These are phyloP conservation scores for Colletotrichum scovillei DNA, from an alignment of 2,329 filamentous ascomycete species.

Conservation along the genomic window DNA sequence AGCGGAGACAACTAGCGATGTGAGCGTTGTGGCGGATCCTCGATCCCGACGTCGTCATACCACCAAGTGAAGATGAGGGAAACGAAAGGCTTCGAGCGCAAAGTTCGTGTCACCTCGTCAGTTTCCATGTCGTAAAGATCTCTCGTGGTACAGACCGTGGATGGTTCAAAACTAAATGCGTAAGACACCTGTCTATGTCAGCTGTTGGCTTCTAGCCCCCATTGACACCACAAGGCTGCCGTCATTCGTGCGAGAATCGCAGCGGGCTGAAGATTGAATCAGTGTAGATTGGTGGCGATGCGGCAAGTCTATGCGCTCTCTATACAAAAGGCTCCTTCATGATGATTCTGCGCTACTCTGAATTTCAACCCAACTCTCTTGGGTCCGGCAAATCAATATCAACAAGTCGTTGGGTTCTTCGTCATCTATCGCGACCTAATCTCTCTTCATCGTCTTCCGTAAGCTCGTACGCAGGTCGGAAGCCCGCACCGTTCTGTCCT, in stretches of 20 bases:
- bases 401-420: neutral
- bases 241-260: neutral
- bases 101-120: neutral
- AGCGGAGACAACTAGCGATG: neutral
- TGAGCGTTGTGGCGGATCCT: neutral
- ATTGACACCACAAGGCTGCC: neutral
- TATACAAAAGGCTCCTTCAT: slow-evolving; percentile 15
- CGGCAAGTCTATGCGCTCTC: slow-evolving; percentile 19
- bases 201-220: neutral
- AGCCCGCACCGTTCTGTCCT: slow-evolving; percentile 52
- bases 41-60: neutral
- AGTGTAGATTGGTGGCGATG: neutral
- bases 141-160: neutral
- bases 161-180: neutral
- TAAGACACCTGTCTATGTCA: neutral
- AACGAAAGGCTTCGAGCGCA: neutral
- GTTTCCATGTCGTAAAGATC: neutral
- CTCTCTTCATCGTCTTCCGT: slow-evolving; percentile 82
- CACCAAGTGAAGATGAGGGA: neutral
- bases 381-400: neutral
- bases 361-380: neutral
- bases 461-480: slow-evolving; percentile 81
- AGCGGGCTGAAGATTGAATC: neutral
- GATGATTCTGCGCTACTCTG: neutral
- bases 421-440: slow-evolving; percentile 73